Conservation (phyloP, 139 green algal genomes). For the Penium margaritaceum region DNA sequence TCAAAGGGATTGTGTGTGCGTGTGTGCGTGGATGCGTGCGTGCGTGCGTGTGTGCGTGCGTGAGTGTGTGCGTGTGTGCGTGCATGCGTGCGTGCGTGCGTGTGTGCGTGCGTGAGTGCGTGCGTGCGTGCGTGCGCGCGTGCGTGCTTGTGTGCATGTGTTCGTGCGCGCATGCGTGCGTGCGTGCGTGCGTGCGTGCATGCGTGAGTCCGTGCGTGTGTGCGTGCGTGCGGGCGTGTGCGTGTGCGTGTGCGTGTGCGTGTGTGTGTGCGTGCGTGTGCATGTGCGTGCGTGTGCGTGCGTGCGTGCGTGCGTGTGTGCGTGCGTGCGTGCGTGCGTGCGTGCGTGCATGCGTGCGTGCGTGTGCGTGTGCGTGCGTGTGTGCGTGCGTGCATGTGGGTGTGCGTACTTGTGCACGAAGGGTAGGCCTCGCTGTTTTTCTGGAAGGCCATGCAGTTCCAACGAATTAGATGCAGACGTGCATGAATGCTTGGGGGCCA, state of each 20-base stretch:
- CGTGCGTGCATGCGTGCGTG: constrained; percentile 13
- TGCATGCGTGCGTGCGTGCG: constrained; percentile 1
- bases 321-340: constrained; percentile 15
- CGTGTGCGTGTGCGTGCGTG: constrained; percentile 9
- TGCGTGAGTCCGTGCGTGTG: neutral
- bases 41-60: neutral
- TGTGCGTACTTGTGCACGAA: neutral
- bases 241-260: neutral
- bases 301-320: constrained; percentile 4
- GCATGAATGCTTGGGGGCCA: no score
- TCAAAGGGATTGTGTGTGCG: neutral
- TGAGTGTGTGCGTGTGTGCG: neutral
- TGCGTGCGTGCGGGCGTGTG: neutral
- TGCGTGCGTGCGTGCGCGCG: neutral
- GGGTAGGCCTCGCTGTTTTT: no score
- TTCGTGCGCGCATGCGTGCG: neutral
- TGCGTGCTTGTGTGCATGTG: constrained; percentile 4
- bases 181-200: neutral
- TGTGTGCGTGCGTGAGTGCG: neutral
- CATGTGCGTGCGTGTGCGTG: neutral
- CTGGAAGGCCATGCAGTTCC: no score
- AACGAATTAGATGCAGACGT: no score
- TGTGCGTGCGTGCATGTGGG: constrained; percentile 6
- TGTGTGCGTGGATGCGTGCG: neutral
- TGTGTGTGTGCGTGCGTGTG: neutral